Percentiles rank a stretch among this genome's conserved stretches.
Evolutionary conservation across 495 filamentous ascomycete genomes (phyloP).

Genomic region (Coniosporium apollinis): DNA sequence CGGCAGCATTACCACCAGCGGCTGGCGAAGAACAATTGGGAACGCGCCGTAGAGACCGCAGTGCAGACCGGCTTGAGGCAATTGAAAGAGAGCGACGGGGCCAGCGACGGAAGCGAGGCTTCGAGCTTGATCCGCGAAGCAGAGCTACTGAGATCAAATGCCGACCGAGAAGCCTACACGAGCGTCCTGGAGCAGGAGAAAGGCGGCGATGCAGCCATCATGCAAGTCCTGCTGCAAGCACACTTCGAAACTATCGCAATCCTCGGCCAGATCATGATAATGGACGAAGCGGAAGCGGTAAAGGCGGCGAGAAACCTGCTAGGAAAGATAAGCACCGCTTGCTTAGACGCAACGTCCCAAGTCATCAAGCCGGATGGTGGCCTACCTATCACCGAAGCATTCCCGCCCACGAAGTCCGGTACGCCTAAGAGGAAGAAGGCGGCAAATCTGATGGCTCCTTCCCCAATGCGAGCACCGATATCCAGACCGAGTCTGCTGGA

Average conservation of each 20-base stretch:
- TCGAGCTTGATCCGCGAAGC: conserved; percentile 63
- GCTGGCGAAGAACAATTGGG: conserved; percentile 66
- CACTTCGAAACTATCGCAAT: conserved; percentile 83
- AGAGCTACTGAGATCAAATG: conserved; percentile 63
- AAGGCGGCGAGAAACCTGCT: conserved; percentile 66
- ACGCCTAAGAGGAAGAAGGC: conserved; percentile 64
- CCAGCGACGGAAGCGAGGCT: conserved; percentile 49
- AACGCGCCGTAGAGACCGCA: conserved; percentile 67
- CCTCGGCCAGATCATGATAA: conserved; percentile 59
- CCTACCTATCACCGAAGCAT: conserved; percentile 41
- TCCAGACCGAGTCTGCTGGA: conserved; percentile 17
- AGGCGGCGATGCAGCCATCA: conserved; percentile 52
- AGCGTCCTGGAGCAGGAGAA: conserved; percentile 76
- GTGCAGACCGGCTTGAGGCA: conserved; percentile 71
- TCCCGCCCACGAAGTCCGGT: conserved; percentile 49
- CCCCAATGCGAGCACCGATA: conserved; percentile 13
- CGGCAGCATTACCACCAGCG: conserved; percentile 78
- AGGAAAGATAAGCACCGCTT: conserved; percentile 56
- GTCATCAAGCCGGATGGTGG: conserved; percentile 83
- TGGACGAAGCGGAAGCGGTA: conserved; percentile 70
- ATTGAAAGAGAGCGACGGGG: conserved; percentile 53
- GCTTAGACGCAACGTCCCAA: conserved; percentile 52
- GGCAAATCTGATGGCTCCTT: conserved; percentile 20
- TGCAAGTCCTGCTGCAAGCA: conserved; percentile 70
- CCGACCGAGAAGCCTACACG: conserved; percentile 63